A percentile compares a stretch with the other conserved stretches of the same genome.
These are phyloP conservation scores for Kodamaea leandrae DNA, from an alignment of 805 yeast species.

Conservation along the genomic window DNA sequence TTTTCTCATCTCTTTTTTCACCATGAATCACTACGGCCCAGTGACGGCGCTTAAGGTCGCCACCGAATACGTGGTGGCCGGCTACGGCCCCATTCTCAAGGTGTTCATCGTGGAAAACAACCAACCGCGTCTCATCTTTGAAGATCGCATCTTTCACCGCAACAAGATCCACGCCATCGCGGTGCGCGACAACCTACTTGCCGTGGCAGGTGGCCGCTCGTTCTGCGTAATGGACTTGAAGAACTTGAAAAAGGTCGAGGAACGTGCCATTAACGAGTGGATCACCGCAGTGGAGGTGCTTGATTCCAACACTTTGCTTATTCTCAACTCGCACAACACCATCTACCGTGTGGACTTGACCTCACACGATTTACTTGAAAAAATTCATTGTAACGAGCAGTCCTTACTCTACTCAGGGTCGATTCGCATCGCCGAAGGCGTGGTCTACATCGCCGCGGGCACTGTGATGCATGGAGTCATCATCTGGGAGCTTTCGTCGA, in stretches of 20 bases:
- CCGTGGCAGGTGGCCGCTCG: slow-evolving; percentile 72
- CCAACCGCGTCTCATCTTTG: slow-evolving; percentile 34
- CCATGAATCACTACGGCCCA: slow-evolving; percentile 57
- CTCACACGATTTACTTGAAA: slow-evolving; percentile 25
- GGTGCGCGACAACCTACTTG: slow-evolving; percentile 32
- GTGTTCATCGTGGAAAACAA: slow-evolving; percentile 43
- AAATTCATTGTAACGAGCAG: slow-evolving; percentile 57
- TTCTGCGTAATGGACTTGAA: slow-evolving; percentile 36
- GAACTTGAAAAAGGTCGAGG: slow-evolving; percentile 22
- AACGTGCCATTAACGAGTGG: slow-evolving; percentile 74
- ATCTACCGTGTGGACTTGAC: slow-evolving; percentile 40
- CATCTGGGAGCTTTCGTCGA: slow-evolving; percentile 60
- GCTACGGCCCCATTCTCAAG: slow-evolving; percentile 68
- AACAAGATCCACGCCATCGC: slow-evolving; percentile 83
- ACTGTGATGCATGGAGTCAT: slow-evolving; percentile 88
- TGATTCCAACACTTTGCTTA: slow-evolving; percentile 31
- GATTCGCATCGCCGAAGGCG: slow-evolving; percentile 46
- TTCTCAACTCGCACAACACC: slow-evolving; percentile 80
- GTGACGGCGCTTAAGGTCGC: slow-evolving; percentile 59
- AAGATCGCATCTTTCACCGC: slow-evolving; percentile 52
- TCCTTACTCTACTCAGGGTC: slow-evolving; percentile 88
- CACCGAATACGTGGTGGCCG: slow-evolving; percentile 46
- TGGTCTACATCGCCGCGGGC: slow-evolving; percentile 74
- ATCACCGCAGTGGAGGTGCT: slow-evolving; percentile 60
- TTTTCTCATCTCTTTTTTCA: slow-evolving; percentile 2